A percentile compares a stretch with the other conserved stretches of the same genome.
phyloP scores from a whole-genome alignment of 192 early-diverging fungal species.

The Backusella tarrabulga region DNA sequence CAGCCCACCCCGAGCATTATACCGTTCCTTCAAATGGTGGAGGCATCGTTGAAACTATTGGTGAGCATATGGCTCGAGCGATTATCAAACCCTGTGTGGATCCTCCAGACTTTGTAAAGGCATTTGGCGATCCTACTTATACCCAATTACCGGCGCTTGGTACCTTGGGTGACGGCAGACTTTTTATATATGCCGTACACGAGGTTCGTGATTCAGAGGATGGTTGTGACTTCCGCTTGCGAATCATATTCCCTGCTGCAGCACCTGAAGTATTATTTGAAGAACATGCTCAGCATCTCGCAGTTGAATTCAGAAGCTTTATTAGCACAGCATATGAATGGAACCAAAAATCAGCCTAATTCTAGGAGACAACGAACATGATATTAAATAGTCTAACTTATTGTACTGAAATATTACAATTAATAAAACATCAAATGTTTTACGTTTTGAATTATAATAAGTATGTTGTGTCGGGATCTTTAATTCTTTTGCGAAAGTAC shows the following conservation, averaged over 20 bases:
- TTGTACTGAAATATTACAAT: too few relatives aligned
- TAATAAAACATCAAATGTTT: too few relatives aligned
- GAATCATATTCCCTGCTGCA: not conserved
- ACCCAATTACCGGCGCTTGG: not conserved
- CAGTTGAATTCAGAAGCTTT: conserved; percentile 13
- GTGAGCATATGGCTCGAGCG: not conserved
- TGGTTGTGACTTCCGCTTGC: not conserved
- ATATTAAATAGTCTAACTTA: too few relatives aligned
- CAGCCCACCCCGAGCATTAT: not conserved
- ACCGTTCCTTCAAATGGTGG: not conserved
- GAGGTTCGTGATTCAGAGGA: not conserved
- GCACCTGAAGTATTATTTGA: conserved; percentile 10
- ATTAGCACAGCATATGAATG: not conserved
- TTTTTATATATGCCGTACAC: not conserved
- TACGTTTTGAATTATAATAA: too few relatives aligned
- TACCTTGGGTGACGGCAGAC: not conserved
- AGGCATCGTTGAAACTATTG: not conserved
- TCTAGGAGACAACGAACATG: too few relatives aligned
- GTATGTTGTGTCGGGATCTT: too few relatives aligned
- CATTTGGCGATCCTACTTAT: not conserved
- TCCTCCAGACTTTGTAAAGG: not conserved
- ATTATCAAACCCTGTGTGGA: not conserved
- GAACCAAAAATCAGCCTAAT: too few relatives aligned
- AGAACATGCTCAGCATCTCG: conserved; percentile 4
- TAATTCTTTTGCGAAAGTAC: too few relatives aligned